Evolutionary conservation across 2,329 filamentous ascomycete genomes (phyloP), one percentile per base, ranked within the genome.

Genomic region (Pseudogymnoascus pannorum): DNA sequence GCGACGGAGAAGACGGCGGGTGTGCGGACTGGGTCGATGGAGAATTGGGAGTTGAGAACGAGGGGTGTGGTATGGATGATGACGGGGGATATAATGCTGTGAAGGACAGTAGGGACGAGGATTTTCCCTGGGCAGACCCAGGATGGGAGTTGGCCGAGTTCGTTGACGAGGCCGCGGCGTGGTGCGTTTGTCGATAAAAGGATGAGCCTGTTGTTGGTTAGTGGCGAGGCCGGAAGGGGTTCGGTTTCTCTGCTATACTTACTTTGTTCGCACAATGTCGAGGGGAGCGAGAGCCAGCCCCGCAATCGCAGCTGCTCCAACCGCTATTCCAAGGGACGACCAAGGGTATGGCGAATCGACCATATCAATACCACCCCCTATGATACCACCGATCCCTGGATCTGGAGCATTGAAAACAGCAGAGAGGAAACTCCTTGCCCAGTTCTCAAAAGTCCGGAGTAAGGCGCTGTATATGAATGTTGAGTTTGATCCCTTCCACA

Each of bases 401-500:
- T 97, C 93, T 1, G 93, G 92, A 12, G 97, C 83, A 65, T 95
- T 95, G 67, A 97, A 82, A 5, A 97, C 80, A 1, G 94, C 93
- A 48, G 91, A 91, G n/a, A 97, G 80, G 59, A 97, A 82, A 69
- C 91, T 94, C 68, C 92, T 85, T 8, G 92, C 89, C 87, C 95
- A 99, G 68, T 91, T 92, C 73, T 97, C 94, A 29, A 96, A 78
- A 6, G 95, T 87, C 9, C 91, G 91, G 64, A 92, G 84, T 16
- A 97, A 80, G 54, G 97, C 84, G 0, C 87, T 89, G 75, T 97
- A 96, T 58, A 97, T 80, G 70, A 97, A 99, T 1, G 92, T 95
- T 12, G 89, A 86, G 72, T 97, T 97, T 36, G 92, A 91, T 7
- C 88, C 86, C 73, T 97, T 97, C 92, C 93, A 99, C 4, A 97